Conservation (phyloP, 2,329 filamentous ascomycete species). For the Fusarium ambrosium region DNA sequence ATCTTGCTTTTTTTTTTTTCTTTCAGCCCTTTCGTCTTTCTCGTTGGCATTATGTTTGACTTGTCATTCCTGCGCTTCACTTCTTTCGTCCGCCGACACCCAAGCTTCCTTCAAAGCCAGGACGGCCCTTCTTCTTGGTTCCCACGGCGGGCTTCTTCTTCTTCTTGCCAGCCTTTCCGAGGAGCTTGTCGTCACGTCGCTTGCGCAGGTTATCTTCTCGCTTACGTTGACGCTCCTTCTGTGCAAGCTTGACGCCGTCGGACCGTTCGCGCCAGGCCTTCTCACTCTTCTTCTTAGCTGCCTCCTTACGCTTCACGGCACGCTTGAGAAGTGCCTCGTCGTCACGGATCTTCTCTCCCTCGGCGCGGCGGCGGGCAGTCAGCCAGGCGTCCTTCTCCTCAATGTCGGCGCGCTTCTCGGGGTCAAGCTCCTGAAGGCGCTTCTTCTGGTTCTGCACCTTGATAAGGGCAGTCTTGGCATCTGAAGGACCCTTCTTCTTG, state of each 20-base stretch:
- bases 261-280: constrained; percentile 85
- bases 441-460: constrained; percentile 89
- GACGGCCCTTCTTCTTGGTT: constrained; percentile 64
- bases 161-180: constrained; percentile 71
- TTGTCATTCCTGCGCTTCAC: constrained; percentile 41
- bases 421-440: constrained; percentile 80
- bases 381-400: constrained; percentile 96
- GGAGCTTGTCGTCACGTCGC: constrained; percentile 78
- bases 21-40: constrained; percentile 8
- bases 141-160: constrained; percentile 56
- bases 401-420: constrained; percentile 85
- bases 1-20: constrained; percentile 24
- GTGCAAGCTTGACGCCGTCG: constrained; percentile 79
- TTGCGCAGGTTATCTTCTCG: constrained; percentile 83
- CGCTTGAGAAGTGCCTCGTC: constrained; percentile 92
- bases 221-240: constrained; percentile 85
- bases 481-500: constrained; percentile 85
- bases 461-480: constrained; percentile 87
- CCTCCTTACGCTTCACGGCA: constrained; percentile 92
- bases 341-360: constrained; percentile 90
- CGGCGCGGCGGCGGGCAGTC: constrained; percentile 87
- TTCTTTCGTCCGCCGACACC: constrained; percentile 67
- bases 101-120: constrained; percentile 79
- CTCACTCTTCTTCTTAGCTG: constrained; percentile 90
- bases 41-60: constrained; percentile 8